A percentile compares a stretch with the other conserved stretches of the same genome.
Conservation (phyloP, 192 early-diverging fungal species). For the Coemansia sp. region DNA sequence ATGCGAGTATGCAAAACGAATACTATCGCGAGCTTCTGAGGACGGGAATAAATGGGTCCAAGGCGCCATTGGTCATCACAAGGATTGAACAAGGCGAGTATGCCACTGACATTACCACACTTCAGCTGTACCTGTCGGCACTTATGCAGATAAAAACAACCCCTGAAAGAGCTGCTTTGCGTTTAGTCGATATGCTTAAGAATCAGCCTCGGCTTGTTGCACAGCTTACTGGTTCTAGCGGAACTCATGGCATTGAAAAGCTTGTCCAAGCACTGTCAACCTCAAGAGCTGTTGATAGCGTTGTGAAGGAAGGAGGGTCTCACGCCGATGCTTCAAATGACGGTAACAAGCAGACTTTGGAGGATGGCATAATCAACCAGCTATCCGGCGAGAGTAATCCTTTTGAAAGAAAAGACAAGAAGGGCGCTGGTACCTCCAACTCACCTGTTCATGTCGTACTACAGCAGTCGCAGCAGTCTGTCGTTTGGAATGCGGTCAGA, state of each 20-base stretch:
- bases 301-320: neutral
- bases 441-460: constrained; percentile 44
- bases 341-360: neutral
- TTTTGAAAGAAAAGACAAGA: neutral
- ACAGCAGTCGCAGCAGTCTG: constrained; percentile 32
- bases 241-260: constrained; percentile 33
- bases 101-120: constrained; percentile 37
- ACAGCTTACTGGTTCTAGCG: constrained; percentile 31
- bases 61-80: constrained; percentile 41
- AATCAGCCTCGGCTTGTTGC: constrained; percentile 39
- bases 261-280: constrained; percentile 47
- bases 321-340: neutral
- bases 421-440: constrained; percentile 19
- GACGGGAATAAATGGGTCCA: constrained; percentile 28
- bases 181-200: constrained; percentile 45
- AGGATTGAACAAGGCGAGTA: constrained; percentile 45
- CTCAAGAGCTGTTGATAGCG: neutral
- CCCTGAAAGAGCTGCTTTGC: constrained; percentile 48
- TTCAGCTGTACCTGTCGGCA: constrained; percentile 51
- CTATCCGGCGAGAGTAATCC: neutral
- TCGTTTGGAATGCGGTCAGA: constrained; percentile 33
- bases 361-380: neutral
- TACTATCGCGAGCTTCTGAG: constrained; percentile 52
- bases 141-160: constrained; percentile 44
- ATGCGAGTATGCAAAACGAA: constrained; percentile 34